These are phyloP conservation scores for Ganoderma lucidum DNA, from an alignment of 1,284 basidiomycete genomes.

Conservation along the genomic window DNA sequence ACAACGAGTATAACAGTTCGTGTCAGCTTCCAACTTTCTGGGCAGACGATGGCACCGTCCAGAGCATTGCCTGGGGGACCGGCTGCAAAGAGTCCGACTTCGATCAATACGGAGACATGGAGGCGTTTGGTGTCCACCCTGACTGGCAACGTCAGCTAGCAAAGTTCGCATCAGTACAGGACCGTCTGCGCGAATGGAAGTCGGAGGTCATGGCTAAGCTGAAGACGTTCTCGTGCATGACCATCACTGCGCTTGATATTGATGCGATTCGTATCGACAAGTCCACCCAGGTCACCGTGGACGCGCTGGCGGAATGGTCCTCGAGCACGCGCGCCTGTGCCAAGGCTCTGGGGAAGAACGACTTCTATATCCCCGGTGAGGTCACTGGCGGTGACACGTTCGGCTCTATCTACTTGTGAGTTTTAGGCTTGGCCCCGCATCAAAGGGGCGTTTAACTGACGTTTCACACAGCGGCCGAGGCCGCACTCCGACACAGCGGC, in stretches of 20 bases:
- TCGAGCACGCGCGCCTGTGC: constrained; percentile 80
- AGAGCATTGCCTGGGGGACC: constrained; percentile 58
- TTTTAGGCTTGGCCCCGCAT: constrained; percentile 23
- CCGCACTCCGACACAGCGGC: constrained; percentile 74
- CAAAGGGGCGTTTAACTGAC: background rate
- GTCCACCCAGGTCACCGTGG: constrained; percentile 88
- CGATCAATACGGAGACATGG: constrained; percentile 94
- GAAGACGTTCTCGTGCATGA: constrained; percentile 82
- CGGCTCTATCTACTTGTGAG: constrained; percentile 84
- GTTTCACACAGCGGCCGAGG: constrained; percentile 74
- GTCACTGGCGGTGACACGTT: constrained; percentile 95
- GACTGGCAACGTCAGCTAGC: constrained; percentile 93
- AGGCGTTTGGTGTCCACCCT: constrained; percentile 95
- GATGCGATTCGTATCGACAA: constrained; percentile 96
- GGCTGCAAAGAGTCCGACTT: constrained; percentile 87
- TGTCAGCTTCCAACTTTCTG: constrained; percentile 84
- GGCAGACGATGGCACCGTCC: constrained; percentile 73
- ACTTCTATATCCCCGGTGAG: constrained; percentile 92
- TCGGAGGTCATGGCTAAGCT: constrained; percentile 80
- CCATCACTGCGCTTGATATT: constrained; percentile 85
- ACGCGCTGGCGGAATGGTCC: constrained; percentile 81
- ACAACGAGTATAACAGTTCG: constrained; percentile 73
- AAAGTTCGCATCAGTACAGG: constrained; percentile 94
- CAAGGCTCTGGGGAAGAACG: constrained; percentile 72
- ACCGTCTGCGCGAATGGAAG: constrained; percentile 91